Base-by-base conservation (phyloP, 148 eudicot genomes). In the Nyssa sinensis region DNA sequence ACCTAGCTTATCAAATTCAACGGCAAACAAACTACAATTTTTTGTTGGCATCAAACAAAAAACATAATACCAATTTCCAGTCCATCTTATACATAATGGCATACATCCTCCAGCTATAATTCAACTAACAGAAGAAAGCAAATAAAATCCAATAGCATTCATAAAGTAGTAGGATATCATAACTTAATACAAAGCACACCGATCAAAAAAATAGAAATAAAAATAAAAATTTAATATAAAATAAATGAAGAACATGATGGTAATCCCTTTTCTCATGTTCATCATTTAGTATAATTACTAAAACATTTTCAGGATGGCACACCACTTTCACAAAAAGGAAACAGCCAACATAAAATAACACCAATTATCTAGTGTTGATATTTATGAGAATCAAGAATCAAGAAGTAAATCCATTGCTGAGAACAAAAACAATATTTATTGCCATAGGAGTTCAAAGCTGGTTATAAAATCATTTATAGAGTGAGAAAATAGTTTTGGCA, bases 401-500 rank as follows among this genome's bases (percentile, higher is more conserved):
- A 53, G 44, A 13, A 34, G 49, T 14, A 23, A 4, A 72, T 59
- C 14, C 66, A 61, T 61, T 72, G 75, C 30, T 64, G 30, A 72
- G 23, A 35, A 33, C 19, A 29, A 70, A 17, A 13, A 24, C 27
- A 71, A 33, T 11, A n/a, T 71, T 23, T 0, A 58, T 31, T 25
- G 1, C 6, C 34, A 3, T 14, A 58, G 14, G 37, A 35, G 33
- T n/a, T 19, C 3, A 16, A 31, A 60, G 11, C 39, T 11, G 24
- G 14, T 31, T 5, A 0, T 6, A 16, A 16, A 19, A 53, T 16
- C 58, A 53, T 53, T 32, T 25, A 32, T 14, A 30, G 21, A 7
- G 62, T 69, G n/a, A 53, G 39, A 2, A 69, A 69, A 27, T 53
- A 69, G n/a, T n/a, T n/a, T n/a, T n/a, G n/a, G n/a, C n/a, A n/a